Conservation (phyloP, 2,329 filamentous ascomycete species). For the Pestalotiopsis fici region DNA sequence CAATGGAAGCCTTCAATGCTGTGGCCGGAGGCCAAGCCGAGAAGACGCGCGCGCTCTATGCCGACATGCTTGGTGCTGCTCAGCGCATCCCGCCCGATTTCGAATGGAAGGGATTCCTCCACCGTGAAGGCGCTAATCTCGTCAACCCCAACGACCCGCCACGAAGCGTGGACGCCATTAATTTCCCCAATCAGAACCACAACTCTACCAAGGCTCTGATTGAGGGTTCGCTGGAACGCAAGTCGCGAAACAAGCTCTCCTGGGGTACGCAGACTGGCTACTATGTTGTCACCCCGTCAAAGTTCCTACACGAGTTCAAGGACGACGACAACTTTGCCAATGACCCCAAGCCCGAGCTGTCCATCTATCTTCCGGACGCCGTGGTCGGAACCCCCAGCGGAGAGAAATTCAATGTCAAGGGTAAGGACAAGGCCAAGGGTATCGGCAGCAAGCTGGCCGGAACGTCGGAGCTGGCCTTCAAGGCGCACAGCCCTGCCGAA, state of each 20-base stretch:
- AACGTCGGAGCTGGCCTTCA: constrained; percentile 80
- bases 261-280: constrained; percentile 79
- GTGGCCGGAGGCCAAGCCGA: constrained; percentile 80
- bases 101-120: constrained; percentile 86
- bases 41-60: constrained; percentile 77
- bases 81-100: constrained; percentile 82
- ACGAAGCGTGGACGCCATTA: constrained; percentile 71
- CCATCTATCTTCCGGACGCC: constrained; percentile 90
- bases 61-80: constrained; percentile 76
- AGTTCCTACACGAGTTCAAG: constrained; percentile 95
- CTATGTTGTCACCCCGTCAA: constrained; percentile 87
- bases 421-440: constrained; percentile 84
- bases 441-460: constrained; percentile 81
- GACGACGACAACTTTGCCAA: constrained; percentile 73
- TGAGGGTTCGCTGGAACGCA: constrained; percentile 86
- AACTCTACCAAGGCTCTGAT: constrained; percentile 77
- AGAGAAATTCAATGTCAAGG: constrained; percentile 91
- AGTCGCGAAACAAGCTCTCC: constrained; percentile 80
- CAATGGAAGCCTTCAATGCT: constrained; percentile 80
- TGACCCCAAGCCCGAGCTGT: constrained; percentile 82
- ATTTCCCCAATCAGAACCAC: constrained; percentile 90
- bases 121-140: constrained; percentile 70
- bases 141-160: constrained; percentile 77
- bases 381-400: constrained; percentile 71
- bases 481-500: constrained; percentile 78